Evolutionary conservation across 2,329 filamentous ascomycete genomes (phyloP).

Genomic region (Akanthomyces lecanii): DNA sequence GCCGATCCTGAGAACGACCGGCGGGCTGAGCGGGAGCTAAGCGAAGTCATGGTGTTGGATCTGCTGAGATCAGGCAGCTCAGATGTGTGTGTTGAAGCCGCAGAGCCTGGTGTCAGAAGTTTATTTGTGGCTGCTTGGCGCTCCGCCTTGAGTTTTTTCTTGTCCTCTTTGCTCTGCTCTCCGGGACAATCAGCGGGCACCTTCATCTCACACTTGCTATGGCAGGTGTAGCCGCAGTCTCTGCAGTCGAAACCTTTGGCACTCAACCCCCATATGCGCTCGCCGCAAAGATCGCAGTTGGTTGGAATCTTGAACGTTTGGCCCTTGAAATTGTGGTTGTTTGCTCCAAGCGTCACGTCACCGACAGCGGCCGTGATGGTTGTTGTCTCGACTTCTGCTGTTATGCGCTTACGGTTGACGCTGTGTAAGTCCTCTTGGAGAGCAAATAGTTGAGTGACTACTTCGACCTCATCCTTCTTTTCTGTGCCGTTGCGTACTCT

Average conservation of each 20-base stretch:
- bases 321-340: constrained; percentile 97
- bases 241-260: constrained; percentile 95
- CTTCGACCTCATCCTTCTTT: constrained; percentile 81
- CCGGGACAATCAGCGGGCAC: constrained; percentile 94
- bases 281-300: constrained; percentile 94
- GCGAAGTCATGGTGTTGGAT: constrained; percentile 83
- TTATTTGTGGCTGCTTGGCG: constrained; percentile 75
- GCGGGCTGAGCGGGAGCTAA: constrained; percentile 78
- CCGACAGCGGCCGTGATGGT: constrained; percentile 90
- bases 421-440: constrained; percentile 83
- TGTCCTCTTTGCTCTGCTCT: constrained; percentile 89
- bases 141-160: constrained; percentile 85
- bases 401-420: constrained; percentile 76
- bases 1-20: constrained; percentile 66
- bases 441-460: constrained; percentile 77
- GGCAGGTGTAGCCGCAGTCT: constrained; percentile 96
- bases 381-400: constrained; percentile 86
- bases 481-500: constrained; percentile 78
- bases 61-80: constrained; percentile 67
- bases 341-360: constrained; percentile 85
- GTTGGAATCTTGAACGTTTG: constrained; percentile 99
- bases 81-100: constrained; percentile 41
- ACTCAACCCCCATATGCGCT: constrained; percentile 93
- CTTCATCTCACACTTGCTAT: constrained; percentile 99
- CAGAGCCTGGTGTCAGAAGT: constrained; percentile 44